Base-by-base conservation (phyloP, 768 basidiomycete species). In the Naganishia vaughanmartiniae region DNA sequence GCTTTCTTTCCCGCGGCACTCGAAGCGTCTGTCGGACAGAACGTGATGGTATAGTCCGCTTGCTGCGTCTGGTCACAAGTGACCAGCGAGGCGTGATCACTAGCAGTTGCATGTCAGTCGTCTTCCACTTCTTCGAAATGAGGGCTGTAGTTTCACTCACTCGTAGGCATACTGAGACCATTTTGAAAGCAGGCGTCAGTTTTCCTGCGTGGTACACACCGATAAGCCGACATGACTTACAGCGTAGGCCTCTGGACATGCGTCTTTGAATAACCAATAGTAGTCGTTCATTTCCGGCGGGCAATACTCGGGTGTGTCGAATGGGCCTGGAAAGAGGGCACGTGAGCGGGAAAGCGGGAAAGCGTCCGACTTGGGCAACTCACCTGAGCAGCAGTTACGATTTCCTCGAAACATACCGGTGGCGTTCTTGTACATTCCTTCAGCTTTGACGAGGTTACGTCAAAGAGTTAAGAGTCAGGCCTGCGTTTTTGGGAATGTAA, bases 351-450 rank as follows among this genome's bases (percentile, higher is more conserved):
- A 12, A 2, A 21, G 4, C 34, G 11, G 57, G 4, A 21, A 24
- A 3, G 14, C 10, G 11, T 5, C 30, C 21, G n/a, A n/a, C 34
- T 1, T 3, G 12, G 31, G 15, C 26, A 6, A 26, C 60, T 36
- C 15, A 63, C 60, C 60, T 19, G 39, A 26, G 39, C 60, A 63
- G 26, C 60, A 63, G 60, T 63, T 63, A 28, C 60, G 60, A 28
- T 63, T 34, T 2, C 39, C 60, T 4, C 2, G 11, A 26, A 46
- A 1, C 2, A 3, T 28, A 15, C 54, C 26, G 21, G 9, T 42
- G n/a, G 33, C 57, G 57, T 63, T 7, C 36, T 46, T 24, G 21
- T 26, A 63, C n/a, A 1, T 30, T 14, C 60, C 60, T 19, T 24
- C 14, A 26, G 60, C 60, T 63, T 51, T 24, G 14, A 51, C 12